Evolutionary conservation across 2,329 filamentous ascomycete species (phyloP).

Genomic region (Trichophyton rubrum): DNA sequence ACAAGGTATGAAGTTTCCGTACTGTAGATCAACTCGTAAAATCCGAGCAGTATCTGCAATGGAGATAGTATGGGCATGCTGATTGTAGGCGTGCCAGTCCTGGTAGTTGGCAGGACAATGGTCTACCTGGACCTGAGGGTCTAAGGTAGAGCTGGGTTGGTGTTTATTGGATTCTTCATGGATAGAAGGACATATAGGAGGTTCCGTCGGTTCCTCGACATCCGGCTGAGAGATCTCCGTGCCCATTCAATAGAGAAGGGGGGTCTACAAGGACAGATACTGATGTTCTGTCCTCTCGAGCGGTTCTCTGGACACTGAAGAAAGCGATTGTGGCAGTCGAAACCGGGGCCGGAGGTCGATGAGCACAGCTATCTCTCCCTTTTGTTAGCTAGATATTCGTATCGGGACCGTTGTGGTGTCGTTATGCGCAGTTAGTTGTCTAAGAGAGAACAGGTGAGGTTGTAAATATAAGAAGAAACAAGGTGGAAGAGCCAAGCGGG

Average conservation of each 20-base stretch:
- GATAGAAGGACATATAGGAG: constrained; percentile 27
- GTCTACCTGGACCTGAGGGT: constrained; percentile 9
- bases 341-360: not conserved
- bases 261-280: constrained; percentile 4
- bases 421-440: not conserved
- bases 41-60: constrained; percentile 14
- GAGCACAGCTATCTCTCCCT: not conserved
- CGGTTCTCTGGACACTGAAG: not conserved
- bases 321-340: not conserved
- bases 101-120: constrained; percentile 6
- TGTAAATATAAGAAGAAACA: not conserved
- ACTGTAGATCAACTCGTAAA: constrained; percentile 19
- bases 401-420: not conserved
- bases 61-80: constrained; percentile 20
- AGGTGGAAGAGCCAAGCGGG: not conserved
- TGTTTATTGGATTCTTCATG: constrained; percentile 16
- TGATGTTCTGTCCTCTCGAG: not conserved
- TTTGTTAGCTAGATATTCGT: not conserved
- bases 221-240: constrained; percentile 26
- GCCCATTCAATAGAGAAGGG: constrained; percentile 27
- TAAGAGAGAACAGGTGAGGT: not conserved
- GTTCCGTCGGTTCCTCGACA: constrained; percentile 33
- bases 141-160: constrained; percentile 14
- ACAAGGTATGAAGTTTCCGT: constrained; percentile 6
- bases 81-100: constrained; percentile 9